Evolutionary conservation across 306 rosid genomes (phyloP), one percentile per base, ranked within the genome.

Genomic region (Amphicarpaea edgeworthii): DNA sequence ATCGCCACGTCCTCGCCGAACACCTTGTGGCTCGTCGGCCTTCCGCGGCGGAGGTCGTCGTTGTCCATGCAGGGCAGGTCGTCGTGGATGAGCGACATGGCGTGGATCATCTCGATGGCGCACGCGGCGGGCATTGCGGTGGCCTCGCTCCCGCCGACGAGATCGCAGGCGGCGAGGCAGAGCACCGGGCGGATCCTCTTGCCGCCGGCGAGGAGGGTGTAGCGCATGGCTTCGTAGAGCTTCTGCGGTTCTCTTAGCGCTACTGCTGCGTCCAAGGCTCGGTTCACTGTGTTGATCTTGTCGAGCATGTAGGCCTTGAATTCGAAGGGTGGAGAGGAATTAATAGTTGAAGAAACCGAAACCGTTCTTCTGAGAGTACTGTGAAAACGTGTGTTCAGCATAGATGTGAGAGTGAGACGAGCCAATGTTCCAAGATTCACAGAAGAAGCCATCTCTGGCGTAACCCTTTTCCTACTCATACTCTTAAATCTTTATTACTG

Each of bases 1-100:
- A 91, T 83, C 0, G 95, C 95, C 0, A 91, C 83, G 58, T 89
- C 88, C 64, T 89, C 97, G 28, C 97, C 95, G 68, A 82, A 91
- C 0, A 80, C 85, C 77, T 87, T 91, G 81, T 91, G 97, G 73
- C 68, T 87, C 0, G 97, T 83, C 40, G 90, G 91, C 15, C 85
- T 89, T 2, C 93, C 97, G 4, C 91, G 90, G 45, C 97, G 87
- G 79, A 91, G 88, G 72, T 86, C 90, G 43, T 91, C 93, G 85
- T 89, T 86, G 47, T 91, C 95, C 90, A 91, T 89, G 40, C 91
- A 88, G 4, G 93, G 95, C 6, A 89, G 47, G 51, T 91, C 95
- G 58, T 91, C 95, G 83, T 91, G 97, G 42, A 91, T 88, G 16
- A 91, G 76, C 23, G 93, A 91, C 95, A 91, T 91, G 68, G 95